Conservation (phyloP, 148 eudicot species). For the Mesembryanthemum crystallinum region DNA sequence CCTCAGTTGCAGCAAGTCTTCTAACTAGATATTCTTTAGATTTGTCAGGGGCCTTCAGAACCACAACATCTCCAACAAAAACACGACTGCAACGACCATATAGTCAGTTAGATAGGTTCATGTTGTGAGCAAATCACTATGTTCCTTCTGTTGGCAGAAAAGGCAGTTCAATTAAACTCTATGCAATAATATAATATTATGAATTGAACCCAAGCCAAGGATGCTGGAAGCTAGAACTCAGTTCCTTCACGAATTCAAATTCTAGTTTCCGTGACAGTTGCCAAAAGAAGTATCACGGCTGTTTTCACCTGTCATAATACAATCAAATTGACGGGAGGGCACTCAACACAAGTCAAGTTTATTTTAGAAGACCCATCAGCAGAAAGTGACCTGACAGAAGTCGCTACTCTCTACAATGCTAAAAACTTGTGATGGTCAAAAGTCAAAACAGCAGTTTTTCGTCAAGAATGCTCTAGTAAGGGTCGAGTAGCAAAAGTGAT, state of each 20-base stretch:
- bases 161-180: not conserved
- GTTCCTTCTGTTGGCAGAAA: not conserved
- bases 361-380: not conserved
- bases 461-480: too few relatives aligned
- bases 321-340: not conserved
- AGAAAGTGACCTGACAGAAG: not conserved
- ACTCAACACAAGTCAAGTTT: not conserved
- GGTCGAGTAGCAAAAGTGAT: too few relatives aligned
- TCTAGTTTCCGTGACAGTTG: not conserved
- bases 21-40: conserved; percentile 59
- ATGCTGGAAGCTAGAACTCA: not conserved
- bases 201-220: not conserved
- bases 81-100: conserved; percentile 52
- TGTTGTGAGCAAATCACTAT: not conserved
- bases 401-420: too few relatives aligned
- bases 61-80: conserved; percentile 85
- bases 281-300: not conserved
- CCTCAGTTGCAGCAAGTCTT: conserved; percentile 88
- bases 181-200: not conserved
- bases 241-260: not conserved
- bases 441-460: not conserved
- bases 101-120: not conserved
- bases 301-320: not conserved
- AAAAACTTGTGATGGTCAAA: too few relatives aligned
- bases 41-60: conserved; percentile 76